These are phyloP conservation scores for Sergeia podlipaevii DNA, from an alignment of 208 protist species.

Conservation along the genomic window DNA sequence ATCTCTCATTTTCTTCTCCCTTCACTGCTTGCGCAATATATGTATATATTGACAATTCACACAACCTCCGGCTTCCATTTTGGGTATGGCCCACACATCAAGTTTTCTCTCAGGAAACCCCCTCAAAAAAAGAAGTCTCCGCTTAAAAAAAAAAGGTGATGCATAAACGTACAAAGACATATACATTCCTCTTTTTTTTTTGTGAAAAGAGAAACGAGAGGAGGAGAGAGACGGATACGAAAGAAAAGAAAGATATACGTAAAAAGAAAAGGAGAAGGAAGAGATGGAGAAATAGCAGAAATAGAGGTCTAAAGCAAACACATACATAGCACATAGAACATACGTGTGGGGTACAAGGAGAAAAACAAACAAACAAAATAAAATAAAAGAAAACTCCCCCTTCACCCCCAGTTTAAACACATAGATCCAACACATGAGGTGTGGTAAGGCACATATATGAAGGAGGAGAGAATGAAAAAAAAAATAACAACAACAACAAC, in stretches of 20 bases:
- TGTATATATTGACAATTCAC: no score
- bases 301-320: background rate
- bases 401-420: no score
- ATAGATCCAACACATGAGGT: no score
- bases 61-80: no score
- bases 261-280: background rate
- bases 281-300: background rate
- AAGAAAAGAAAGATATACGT: background rate
- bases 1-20: no score
- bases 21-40: no score
- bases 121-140: no score
- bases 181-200: background rate
- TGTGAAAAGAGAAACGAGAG: background rate
- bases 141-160: no score
- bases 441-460: background rate
- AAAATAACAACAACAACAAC: slow-evolving; percentile 2
- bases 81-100: no score
- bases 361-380: slow-evolving; percentile 2
- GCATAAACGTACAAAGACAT: no score
- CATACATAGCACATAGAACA: background rate
- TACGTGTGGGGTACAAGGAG: background rate
- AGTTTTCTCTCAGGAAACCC: no score
- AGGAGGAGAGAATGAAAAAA: background rate
- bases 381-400: slow-evolving; percentile 3
- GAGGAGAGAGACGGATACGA: background rate